Base-by-base conservation (phyloP, 108 stramenopile species). In the Chaetoceros tenuissimus region DNA sequence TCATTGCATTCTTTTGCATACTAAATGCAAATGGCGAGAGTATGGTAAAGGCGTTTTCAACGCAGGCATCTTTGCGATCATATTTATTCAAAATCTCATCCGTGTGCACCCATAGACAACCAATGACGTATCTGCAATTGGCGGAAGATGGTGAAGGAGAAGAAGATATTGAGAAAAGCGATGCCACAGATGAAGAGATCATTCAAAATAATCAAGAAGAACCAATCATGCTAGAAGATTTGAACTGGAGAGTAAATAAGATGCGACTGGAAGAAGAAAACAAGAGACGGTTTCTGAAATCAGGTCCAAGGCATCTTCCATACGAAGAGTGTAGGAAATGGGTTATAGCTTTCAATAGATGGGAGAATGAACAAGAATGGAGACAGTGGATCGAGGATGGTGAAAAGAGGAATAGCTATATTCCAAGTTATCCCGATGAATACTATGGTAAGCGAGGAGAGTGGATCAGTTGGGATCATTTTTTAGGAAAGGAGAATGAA, bases 381-480 rank as follows among this genome's bases (percentile, higher is more conserved):
- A 65, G 55, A 29, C 51, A 67, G 10, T 81, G 80, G 80, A 81
- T 81, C 30, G 63, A 28, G 18, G 62, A 72, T 55, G 80, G 80
- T 28, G 80, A 81, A 50, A 81, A 81, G 30, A 48, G 84, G 51
- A 89, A 78, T 29, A 58, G 80, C 0, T 75, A 75, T 51, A 83
- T 89, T 53, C 82, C 84, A 16, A 73, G 73, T 28, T 47, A 72
- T n/a, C 87, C 87, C 0, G 84, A 89, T 28, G 78, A 85, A 58
- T 89, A 89, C 64, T 89, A 83, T 56, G 75, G 72, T 0, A 51
- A 54, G 43, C 62, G 65, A 10, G 82, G 84, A 22, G 65, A 85
- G 31, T 89, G 87, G 87, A 77, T 71, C 24, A 60, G 66, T 21
- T 89, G 87, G 87, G 81, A 78, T 21, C 84, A 85, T 45, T 85